Evolutionary conservation across 2,329 filamentous ascomycete species (phyloP), one percentile per base, ranked within the genome.

Genomic region (Botrytis aclada): DNA sequence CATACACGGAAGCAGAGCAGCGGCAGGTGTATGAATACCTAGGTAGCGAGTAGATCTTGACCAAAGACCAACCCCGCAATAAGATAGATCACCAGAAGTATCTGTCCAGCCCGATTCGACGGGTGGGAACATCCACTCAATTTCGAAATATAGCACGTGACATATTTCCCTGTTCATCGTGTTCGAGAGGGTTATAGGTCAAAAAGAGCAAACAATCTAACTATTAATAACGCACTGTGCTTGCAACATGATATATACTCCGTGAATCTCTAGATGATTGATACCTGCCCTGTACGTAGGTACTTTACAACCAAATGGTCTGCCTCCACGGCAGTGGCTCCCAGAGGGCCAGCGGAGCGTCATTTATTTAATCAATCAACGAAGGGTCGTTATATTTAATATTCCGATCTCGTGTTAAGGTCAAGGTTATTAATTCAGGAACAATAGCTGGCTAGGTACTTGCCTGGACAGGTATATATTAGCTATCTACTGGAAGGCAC

Each of bases 271-370:
- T 37, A 25, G 29, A 58, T 60, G 6, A 20, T 37, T 25, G 56
- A 20, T 37, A 60, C 10, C 56, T 37, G 10, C 9, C 20, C 8
- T 25, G 20, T 25, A 8, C 10, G 4, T 16, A 61, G 34, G 25
- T 18, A n/a, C 14, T 61, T 37, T 2, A n/a, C 25, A 41, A 2
- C 60, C 25, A 39, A 29, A 41, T 41, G 29, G 60, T 62, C 60
- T 62, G 60, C 60, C 60, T 41, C 60, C 60, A 62, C 37, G 60
- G 60, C 37, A 29, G 60, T 62, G 60, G 60, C 60, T 29, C 60
- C 60, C 60, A n/a, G 60, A 60, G 58, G 58, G 58, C 34, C 34
- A 61, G 58, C 58, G 32, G 58, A 41, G 37, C 60, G 58, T 39
- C 34, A 39, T 22, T 61, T 20, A 45, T n/a, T n/a, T 8, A 32